phyloP scores from a whole-genome alignment of 352 stramenopile genomes.

The Globisporangium splendens region DNA sequence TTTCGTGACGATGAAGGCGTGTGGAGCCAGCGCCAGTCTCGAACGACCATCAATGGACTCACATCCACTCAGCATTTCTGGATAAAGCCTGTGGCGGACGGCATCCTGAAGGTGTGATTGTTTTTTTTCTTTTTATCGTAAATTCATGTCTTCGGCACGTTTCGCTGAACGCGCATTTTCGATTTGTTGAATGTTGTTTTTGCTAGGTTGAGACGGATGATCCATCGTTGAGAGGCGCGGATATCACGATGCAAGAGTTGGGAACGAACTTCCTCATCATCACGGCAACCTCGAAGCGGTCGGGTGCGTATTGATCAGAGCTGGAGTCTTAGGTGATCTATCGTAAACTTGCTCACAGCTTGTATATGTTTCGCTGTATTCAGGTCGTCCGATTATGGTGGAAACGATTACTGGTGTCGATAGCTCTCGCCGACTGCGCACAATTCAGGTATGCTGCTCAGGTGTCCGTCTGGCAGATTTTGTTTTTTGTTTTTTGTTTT shows the following conservation, averaged over 20 bases:
- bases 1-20: conserved; percentile 84
- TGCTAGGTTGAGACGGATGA: conserved; percentile 78
- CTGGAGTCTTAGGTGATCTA: neutral
- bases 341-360: neutral
- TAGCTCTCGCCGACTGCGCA: conserved; percentile 74
- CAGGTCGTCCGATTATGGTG: conserved; percentile 74
- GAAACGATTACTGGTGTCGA: conserved; percentile 84
- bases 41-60: conserved; percentile 82
- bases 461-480: neutral
- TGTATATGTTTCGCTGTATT: neutral
- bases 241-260: conserved; percentile 87
- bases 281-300: conserved; percentile 84
- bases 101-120: conserved; percentile 65
- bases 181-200: neutral
- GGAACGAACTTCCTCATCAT: conserved; percentile 79
- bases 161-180: neutral
- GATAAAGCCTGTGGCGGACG: conserved; percentile 85
- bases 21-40: conserved; percentile 83
- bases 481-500: neutral
- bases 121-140: neutral
- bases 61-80: conserved; percentile 86
- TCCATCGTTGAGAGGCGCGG: conserved; percentile 62
- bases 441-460: conserved; percentile 46
- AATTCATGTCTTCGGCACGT: neutral
- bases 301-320: conserved; percentile 26